Base-by-base conservation (phyloP, 306 rosid genomes). In the Ormosia emarginata region DNA sequence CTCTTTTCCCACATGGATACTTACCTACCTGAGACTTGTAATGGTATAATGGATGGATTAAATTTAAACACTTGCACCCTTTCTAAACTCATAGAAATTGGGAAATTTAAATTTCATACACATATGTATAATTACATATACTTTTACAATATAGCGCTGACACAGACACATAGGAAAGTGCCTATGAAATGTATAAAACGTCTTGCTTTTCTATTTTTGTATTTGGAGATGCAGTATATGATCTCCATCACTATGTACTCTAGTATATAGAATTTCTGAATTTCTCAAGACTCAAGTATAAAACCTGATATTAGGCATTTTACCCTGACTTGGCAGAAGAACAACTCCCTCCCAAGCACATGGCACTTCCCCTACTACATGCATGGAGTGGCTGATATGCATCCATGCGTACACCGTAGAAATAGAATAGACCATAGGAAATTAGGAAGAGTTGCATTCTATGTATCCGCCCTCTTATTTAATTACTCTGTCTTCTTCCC, bases 321-420 rank as follows among this genome's bases (percentile, higher is more conserved):
- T n/a, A 41, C 10, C 57, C 33, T 13, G 76, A 56, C 12, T 52
- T 50, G 34, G 57, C 33, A n/a, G 75, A 78, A n/a, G 14, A 12
- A 71, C 46, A 18, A 71, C 46, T 36, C 18, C 50, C 47, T 62
- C 2, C 32, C 14, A 50, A 61, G 65, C 52, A 80, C 78, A 50
- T 67, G 77, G 37, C 77, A 57, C 50, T 41, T 67, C 64, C 24
- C 49, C 37, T 14, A 11, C 46, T 29, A 79, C 75, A 78, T 69
- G 62, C 77, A 79, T 41, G 3, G 76, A 79, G 36, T 6, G 82
- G 82, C n/a, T 43, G 56, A 40, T 43, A 78, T 67, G 59, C 37
- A 39, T 14, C 18, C 57, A 66, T 50, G 57, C 67, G 44, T 29
- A 14, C 52, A 46, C 67, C 17, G 39, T 8, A 79, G 58, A 37